Evolutionary conservation across 805 yeast genomes (phyloP).

Genomic region (Lachancea fermentati): DNA sequence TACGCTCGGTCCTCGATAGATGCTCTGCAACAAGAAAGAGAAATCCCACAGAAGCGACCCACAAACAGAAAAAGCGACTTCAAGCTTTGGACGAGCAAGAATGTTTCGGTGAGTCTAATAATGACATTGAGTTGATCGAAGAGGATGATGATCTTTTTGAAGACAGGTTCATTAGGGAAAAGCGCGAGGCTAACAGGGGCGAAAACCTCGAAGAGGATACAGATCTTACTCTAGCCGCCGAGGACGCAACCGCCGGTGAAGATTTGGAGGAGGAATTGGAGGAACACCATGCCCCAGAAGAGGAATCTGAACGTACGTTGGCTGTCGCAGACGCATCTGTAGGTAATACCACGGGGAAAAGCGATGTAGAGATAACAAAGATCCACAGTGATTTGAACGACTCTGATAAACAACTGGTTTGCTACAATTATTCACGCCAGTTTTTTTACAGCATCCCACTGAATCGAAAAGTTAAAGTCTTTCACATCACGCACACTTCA

Average conservation of each 20-base stretch:
- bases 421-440: not conserved
- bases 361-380: not conserved
- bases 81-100: not conserved
- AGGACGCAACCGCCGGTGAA: not conserved
- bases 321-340: not conserved
- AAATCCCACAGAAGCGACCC: not conserved
- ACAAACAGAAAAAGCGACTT: not conserved
- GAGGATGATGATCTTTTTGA: not conserved
- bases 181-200: too few relatives aligned
- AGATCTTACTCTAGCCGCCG: not conserved
- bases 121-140: not conserved
- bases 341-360: not conserved
- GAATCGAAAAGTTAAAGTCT: not conserved
- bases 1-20: slow-evolving; percentile 4
- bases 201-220: not conserved
- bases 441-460: not conserved
- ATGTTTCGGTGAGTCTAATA: not conserved
- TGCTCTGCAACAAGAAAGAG: slow-evolving; percentile 7
- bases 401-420: not conserved
- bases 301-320: not conserved
- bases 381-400: not conserved
- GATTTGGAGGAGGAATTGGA: too few relatives aligned
- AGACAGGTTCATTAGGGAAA: too few relatives aligned
- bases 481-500: not conserved
- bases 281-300: not conserved